These are phyloP conservation scores for Talaromyces trachyspermus DNA, from an alignment of 495 filamentous ascomycete genomes.

Conservation along the genomic window DNA sequence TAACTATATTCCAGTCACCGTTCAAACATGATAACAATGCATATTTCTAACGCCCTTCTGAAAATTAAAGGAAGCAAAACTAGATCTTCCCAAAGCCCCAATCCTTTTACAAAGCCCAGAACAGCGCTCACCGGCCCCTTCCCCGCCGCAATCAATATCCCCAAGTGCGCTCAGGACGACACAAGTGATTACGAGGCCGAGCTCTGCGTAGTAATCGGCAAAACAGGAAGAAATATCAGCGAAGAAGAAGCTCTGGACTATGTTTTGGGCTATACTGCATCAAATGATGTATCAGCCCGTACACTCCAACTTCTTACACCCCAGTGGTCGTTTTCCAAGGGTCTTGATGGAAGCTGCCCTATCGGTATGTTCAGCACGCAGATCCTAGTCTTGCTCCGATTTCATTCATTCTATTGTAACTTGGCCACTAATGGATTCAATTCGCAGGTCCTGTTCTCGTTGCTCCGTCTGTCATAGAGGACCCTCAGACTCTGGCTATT, in stretches of 20 bases:
- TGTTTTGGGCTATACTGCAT: conserved; percentile 72
- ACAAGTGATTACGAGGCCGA: conserved; percentile 79
- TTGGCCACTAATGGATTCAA: neutral
- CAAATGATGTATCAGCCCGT: conserved; percentile 75
- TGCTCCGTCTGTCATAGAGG: conserved; percentile 43
- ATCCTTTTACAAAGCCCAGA: conserved; percentile 52
- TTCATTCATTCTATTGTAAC: neutral
- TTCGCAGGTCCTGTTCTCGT: conserved; percentile 46
- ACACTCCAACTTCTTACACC: conserved; percentile 72
- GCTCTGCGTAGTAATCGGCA: conserved; percentile 70
- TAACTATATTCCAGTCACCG: too few relatives aligned
- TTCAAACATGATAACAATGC: neutral
- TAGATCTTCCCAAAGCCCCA: conserved; percentile 31
- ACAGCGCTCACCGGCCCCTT: conserved; percentile 63
- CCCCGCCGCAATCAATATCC: conserved; percentile 59
- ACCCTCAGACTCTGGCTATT: conserved; percentile 60
- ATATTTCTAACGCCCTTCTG: neutral
- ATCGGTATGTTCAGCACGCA: conserved; percentile 56
- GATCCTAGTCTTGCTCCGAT: too few relatives aligned
- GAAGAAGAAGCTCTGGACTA: conserved; percentile 65
- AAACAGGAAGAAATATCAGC: conserved; percentile 56
- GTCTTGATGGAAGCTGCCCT: conserved; percentile 75
- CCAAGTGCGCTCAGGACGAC: conserved; percentile 48
- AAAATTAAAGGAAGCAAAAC: conserved; percentile 23
- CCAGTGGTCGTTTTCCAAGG: conserved; percentile 78